Conservation (phyloP, 306 rosid species). For the Betula pendula region DNA sequence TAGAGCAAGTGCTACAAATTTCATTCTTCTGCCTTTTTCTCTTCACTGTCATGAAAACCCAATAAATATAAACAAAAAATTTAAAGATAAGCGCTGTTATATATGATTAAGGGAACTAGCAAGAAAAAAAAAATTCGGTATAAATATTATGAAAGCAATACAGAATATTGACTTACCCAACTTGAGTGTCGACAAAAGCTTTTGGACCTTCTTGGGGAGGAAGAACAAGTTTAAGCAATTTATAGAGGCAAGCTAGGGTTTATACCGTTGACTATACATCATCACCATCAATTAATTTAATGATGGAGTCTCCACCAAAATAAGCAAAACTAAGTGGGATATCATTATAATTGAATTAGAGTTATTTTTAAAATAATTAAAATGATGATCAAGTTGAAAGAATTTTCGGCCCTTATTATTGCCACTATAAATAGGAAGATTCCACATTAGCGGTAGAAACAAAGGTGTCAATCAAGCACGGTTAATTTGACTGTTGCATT, state of each 20-base stretch:
- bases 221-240: conserved; percentile 17
- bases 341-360: conserved; percentile 32
- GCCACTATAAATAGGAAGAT: conserved; percentile 37
- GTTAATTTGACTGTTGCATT: neutral
- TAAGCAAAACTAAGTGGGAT: conserved; percentile 45
- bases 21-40: conserved; percentile 21
- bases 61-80: no score
- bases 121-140: no score
- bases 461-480: neutral
- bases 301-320: conserved; percentile 46
- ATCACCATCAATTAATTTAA: conserved; percentile 32
- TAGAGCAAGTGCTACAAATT: conserved; percentile 10
- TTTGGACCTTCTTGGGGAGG: conserved; percentile 7
- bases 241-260: conserved; percentile 40
- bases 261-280: neutral
- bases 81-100: neutral
- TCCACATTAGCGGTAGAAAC: conserved; percentile 19
- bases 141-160: neutral
- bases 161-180: conserved; percentile 6
- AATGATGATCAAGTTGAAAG: conserved; percentile 29
- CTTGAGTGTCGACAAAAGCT: neutral
- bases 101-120: no score
- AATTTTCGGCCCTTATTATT: conserved; percentile 21
- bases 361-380: conserved; percentile 20
- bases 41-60: neutral